A percentile compares a stretch with the other conserved stretches of the same genome.
These are phyloP conservation scores for Trametes cinnabarina DNA, from an alignment of 768 basidiomycete species.

Conservation along the genomic window DNA sequence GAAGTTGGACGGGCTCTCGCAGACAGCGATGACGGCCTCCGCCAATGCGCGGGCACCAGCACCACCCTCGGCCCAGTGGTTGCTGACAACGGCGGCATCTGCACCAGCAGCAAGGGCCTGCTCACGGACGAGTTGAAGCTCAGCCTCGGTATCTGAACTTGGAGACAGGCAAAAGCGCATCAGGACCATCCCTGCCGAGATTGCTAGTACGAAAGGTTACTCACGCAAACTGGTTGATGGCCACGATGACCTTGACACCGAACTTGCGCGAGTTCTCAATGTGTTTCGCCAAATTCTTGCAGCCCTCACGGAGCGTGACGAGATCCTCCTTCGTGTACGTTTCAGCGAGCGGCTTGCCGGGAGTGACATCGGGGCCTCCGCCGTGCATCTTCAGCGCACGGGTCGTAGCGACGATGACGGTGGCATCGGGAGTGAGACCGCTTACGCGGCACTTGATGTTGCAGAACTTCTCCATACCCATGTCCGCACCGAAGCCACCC, in stretches of 20 bases:
- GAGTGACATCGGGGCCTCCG: slow-evolving; percentile 93
- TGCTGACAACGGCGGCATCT: slow-evolving; percentile 92
- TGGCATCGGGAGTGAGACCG: slow-evolving; percentile 90
- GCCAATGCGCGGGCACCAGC: slow-evolving; percentile 87
- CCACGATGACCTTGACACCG: slow-evolving; percentile 93
- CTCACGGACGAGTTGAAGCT: slow-evolving; percentile 80
- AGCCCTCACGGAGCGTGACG: slow-evolving; percentile 84
- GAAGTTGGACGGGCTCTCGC: slow-evolving; percentile 81
- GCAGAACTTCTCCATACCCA: slow-evolving; percentile 99
- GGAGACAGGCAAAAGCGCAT: not conserved
- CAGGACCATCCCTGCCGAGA: not conserved
- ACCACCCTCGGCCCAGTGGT: slow-evolving; percentile 97
- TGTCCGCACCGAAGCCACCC: slow-evolving; percentile 98
- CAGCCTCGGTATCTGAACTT: slow-evolving; percentile 87
- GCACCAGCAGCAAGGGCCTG: slow-evolving; percentile 83
- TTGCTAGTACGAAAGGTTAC: slow-evolving; percentile 38
- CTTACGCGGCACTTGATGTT: slow-evolving; percentile 98
- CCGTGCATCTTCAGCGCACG: slow-evolving; percentile 99
- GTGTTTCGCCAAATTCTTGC: slow-evolving; percentile 89
- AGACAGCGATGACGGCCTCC: slow-evolving; percentile 85
- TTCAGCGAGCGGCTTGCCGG: slow-evolving; percentile 89
- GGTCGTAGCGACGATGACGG: slow-evolving; percentile 94
- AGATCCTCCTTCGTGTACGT: slow-evolving; percentile 95
- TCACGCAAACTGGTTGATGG: slow-evolving; percentile 92
- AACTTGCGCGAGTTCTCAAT: slow-evolving; percentile 95